Evolutionary conservation across 257 asterid genomes (phyloP), one percentile per base, ranked within the genome.

Genomic region (Nicotiana sylvestris): DNA sequence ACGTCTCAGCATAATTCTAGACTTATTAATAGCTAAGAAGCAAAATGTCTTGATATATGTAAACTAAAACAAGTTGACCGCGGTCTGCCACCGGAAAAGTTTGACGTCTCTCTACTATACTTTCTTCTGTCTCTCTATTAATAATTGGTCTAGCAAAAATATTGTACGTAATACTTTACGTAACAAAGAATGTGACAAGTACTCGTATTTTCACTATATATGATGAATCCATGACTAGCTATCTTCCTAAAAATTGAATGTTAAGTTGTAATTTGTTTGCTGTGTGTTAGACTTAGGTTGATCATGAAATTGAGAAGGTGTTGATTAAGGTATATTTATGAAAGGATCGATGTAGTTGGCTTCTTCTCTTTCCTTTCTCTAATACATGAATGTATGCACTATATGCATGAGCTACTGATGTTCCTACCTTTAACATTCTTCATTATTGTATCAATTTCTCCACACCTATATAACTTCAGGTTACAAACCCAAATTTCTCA

Each of bases 221-320:
- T 8, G 46, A 39, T 39, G 46, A 39, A 39, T 51, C 11, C 57
- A 12, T 51, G 57, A 51, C 57, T 51, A 51, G 57, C 13, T 0
- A 51, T 51, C 16, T 51, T 51, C 57, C 57, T 13, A 9, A 53
- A 13, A 53, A 53, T 16, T 30, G 66, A n/a, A 77, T 12, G 51
- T 57, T 69, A 39, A 37, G 32, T 39, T 37, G 17, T 35, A 4
- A 10, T 11, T 27, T 21, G 17, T 83, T 49, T 68, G 65, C 3
- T 30, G 9, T 61, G 43, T 46, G 55, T 78, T 60, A 46, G 70
- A 62, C 61, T 81, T 85, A 81, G 88, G 90, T 83, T 29, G 72
- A 62, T 83, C 90, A 87, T 67, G 78, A 43, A 56, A 76, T 77
- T 70, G 55, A 58, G 32, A 62, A 11, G 68, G 81, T 8, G 68